Evolutionary conservation across 2,329 filamentous ascomycete species (phyloP).

Genomic region (Xylariaceae sp.): DNA sequence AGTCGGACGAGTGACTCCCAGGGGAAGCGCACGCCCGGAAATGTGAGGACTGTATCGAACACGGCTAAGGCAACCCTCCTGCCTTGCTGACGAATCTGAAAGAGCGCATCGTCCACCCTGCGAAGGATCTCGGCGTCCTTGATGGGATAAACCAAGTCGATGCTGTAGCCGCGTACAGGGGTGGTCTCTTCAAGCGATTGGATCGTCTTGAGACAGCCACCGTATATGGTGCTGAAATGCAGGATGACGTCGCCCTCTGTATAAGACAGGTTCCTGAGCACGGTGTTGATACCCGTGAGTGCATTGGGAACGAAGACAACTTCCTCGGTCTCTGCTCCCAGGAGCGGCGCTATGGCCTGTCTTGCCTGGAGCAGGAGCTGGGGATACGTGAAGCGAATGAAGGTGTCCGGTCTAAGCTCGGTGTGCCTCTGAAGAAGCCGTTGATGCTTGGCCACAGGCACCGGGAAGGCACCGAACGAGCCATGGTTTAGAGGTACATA

Average conservation of each 20-base stretch:
- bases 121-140: constrained; percentile 52
- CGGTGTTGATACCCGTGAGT: constrained; percentile 61
- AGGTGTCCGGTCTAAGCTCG: constrained; percentile 60
- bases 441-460: constrained; percentile 46
- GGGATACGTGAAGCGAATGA: constrained; percentile 57
- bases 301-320: constrained; percentile 67
- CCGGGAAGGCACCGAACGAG: constrained; percentile 64
- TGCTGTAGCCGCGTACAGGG: constrained; percentile 34
- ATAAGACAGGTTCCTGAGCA: constrained; percentile 61
- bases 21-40: constrained; percentile 64
- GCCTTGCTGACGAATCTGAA: constrained; percentile 42
- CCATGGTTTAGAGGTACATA: constrained; percentile 40
- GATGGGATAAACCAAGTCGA: constrained; percentile 55
- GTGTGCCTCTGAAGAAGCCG: constrained; percentile 48
- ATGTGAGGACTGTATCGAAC: constrained; percentile 64
- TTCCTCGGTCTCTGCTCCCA: constrained; percentile 54
- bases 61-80: constrained; percentile 56
- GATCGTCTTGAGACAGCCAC: constrained; percentile 60
- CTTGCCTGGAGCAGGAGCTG: constrained; percentile 52
- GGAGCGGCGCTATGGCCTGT: constrained; percentile 50
- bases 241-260: constrained; percentile 57
- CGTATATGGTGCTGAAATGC: constrained; percentile 63
- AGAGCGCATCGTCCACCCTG: constrained; percentile 48
- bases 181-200: constrained; percentile 55
- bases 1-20: constrained; percentile 56